These are phyloP conservation scores for Trypethelium eluteriae DNA, from an alignment of 495 filamentous ascomycete species.

Conservation along the genomic window DNA sequence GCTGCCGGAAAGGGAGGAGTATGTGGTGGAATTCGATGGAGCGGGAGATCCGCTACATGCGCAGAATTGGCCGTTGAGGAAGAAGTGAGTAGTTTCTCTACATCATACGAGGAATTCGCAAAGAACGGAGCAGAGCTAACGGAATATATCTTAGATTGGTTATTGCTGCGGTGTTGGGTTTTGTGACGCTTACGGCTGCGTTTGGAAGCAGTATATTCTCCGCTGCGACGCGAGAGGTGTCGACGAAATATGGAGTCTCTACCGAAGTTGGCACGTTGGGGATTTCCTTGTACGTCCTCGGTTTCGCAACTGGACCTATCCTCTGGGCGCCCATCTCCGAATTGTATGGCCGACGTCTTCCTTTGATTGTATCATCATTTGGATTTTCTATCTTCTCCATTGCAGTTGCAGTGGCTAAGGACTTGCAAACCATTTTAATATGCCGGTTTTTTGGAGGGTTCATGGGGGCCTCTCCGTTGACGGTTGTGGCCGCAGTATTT, in stretches of 20 bases:
- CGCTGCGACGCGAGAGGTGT: conserved; percentile 49
- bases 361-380: conserved; percentile 65
- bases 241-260: conserved; percentile 46
- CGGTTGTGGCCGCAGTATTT: conserved; percentile 81
- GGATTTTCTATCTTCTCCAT: conserved; percentile 72
- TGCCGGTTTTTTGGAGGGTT: conserved; percentile 76
- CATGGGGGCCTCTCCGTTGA: conserved; percentile 66
- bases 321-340: conserved; percentile 66
- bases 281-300: conserved; percentile 62
- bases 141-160: conserved; percentile 40
- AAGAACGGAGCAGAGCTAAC: neutral
- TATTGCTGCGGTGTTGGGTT: conserved; percentile 67
- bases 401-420: conserved; percentile 63
- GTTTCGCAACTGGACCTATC: conserved; percentile 59
- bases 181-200: conserved; percentile 64
- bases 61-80: conserved; percentile 71
- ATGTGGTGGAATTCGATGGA: conserved; percentile 82
- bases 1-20: conserved; percentile 66
- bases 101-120: neutral
- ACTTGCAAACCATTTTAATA: conserved; percentile 74
- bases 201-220: conserved; percentile 69
- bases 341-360: conserved; percentile 64
- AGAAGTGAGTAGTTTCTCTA: conserved; percentile 51
- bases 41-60: conserved; percentile 72
- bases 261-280: conserved; percentile 57